Conservation (phyloP, 2,329 filamentous ascomycete genomes). For the Microcyclosporella mali region DNA sequence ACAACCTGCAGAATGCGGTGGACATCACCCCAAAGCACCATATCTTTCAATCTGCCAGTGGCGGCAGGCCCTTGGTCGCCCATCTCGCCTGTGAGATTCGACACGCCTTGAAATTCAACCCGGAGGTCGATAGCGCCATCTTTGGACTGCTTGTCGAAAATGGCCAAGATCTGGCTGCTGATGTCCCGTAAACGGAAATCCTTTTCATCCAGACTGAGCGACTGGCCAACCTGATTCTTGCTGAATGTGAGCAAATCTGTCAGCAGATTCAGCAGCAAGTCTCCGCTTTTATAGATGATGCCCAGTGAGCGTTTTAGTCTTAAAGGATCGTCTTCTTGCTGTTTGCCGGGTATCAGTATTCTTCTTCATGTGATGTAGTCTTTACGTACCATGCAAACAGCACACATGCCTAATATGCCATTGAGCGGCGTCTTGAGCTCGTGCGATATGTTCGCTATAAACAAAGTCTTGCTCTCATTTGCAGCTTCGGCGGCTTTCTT, state of each 20-base stretch:
- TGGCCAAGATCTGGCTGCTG: constrained; percentile 71
- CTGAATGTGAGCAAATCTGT: constrained; percentile 89
- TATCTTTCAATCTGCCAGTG: constrained; percentile 67
- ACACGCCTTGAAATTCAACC: constrained; percentile 61
- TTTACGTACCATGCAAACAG: constrained; percentile 64
- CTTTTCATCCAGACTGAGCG: constrained; percentile 72
- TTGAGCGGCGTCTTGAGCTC: constrained; percentile 92
- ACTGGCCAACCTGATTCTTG: constrained; percentile 88
- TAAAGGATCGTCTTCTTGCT: constrained; percentile 68
- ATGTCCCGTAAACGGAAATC: constrained; percentile 84
- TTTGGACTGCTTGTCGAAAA: constrained; percentile 83
- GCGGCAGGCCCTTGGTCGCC: constrained; percentile 37
- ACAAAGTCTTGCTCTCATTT: constrained; percentile 93
- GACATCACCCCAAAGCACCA: constrained; percentile 88
- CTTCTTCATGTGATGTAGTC: too few relatives aligned
- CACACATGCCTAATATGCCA: constrained; percentile 89
- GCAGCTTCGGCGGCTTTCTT: constrained; percentile 92
- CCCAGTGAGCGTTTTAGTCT: constrained; percentile 77
- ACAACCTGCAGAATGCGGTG: constrained; percentile 88
- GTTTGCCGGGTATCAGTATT: too few relatives aligned
- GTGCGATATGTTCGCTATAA: constrained; percentile 87
- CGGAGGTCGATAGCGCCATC: constrained; percentile 70
- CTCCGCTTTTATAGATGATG: constrained; percentile 82
- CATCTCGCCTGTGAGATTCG: constrained; percentile 26
- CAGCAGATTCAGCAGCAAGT: constrained; percentile 75